Conservation (phyloP, 176 grass and related monocot genomes). For the Pontederia paniculata region DNA sequence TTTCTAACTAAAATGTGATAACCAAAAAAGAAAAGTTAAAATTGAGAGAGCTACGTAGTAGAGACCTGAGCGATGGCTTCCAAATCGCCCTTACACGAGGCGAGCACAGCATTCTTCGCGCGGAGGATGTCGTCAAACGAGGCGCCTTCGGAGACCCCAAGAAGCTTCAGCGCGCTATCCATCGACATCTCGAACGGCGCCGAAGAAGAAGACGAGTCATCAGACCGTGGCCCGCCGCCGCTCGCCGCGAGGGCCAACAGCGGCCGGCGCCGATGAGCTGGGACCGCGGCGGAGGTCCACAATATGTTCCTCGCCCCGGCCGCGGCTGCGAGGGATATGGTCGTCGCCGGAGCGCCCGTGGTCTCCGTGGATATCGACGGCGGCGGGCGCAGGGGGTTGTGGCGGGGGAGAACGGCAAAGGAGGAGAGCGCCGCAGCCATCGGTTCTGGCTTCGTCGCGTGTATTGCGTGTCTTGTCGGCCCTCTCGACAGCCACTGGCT, state of each 20-base stretch:
- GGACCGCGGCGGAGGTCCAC: constrained; percentile 14
- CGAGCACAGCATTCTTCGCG: constrained; percentile 75
- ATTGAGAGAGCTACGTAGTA: not conserved
- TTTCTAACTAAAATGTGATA: too few species aligned
- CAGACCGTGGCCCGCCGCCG: constrained; percentile 52
- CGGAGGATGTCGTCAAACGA: constrained; percentile 93
- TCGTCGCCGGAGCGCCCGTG: constrained; percentile 16
- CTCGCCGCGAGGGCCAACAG: constrained; percentile 17
- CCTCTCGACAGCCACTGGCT: too few species aligned
- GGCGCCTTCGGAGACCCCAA: constrained; percentile 53
- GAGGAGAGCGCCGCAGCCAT: too few species aligned
- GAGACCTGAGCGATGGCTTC: constrained; percentile 64
- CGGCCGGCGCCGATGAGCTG: constrained; percentile 15
- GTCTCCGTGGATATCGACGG: not conserved
- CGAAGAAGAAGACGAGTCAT: constrained; percentile 31
- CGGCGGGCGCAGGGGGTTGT: not conserved
- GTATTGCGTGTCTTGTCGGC: too few species aligned
- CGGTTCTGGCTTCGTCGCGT: too few species aligned
- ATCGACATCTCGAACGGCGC: constrained; percentile 78
- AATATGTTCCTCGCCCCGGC: not conserved
- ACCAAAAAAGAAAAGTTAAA: not conserved
- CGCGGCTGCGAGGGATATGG: constrained; percentile 4
- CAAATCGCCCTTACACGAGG: constrained; percentile 76
- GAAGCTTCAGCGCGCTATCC: constrained; percentile 70
- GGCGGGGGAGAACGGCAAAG: too few species aligned